Percentiles rank a stretch among this genome's conserved stretches.
Conservation (phyloP, 1,139 yeast genomes). For the Arxiozyma heterogenica region DNA sequence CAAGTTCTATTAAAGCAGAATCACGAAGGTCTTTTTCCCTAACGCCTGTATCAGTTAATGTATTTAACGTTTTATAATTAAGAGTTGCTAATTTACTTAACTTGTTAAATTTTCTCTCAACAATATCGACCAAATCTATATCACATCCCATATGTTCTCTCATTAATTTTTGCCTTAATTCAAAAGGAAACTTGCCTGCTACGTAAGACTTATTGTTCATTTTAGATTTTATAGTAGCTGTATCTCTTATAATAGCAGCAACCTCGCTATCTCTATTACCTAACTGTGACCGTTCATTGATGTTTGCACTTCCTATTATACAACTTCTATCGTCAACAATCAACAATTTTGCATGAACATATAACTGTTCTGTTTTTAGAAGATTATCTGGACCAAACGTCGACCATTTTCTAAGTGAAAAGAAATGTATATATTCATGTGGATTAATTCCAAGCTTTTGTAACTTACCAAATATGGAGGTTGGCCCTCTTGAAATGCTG, state of each 20-base stretch:
- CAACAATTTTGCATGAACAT: conserved; percentile 87
- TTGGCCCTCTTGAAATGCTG: conserved; percentile 83
- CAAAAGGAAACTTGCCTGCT: conserved; percentile 86
- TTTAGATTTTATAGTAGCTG: conserved; percentile 57
- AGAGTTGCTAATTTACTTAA: conserved; percentile 49
- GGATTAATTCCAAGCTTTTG: conserved; percentile 77
- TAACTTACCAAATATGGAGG: conserved; percentile 81
- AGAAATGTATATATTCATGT: conserved; percentile 73
- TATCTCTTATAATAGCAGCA: conserved; percentile 80
- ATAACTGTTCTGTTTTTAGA: conserved; percentile 81
- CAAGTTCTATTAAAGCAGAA: conserved; percentile 69
- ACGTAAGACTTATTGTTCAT: conserved; percentile 78
- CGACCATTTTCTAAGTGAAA: conserved; percentile 92
- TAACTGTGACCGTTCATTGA: conserved; percentile 90
- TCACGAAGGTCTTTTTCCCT: conserved; percentile 24
- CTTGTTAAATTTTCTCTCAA: conserved; percentile 63
- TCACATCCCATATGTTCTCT: conserved; percentile 93
- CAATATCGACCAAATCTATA: conserved; percentile 76
- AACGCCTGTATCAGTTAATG: conserved; percentile 5
- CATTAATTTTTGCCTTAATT: conserved; percentile 83
- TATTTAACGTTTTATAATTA: conserved; percentile 23
- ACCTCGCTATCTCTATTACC: conserved; percentile 92
- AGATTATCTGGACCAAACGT: conserved; percentile 68
- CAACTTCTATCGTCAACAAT: conserved; percentile 92
- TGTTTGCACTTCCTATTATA: conserved; percentile 92